Conservation (phyloP, 2,329 filamentous ascomycete genomes). For the Colletotrichum paranaense region DNA sequence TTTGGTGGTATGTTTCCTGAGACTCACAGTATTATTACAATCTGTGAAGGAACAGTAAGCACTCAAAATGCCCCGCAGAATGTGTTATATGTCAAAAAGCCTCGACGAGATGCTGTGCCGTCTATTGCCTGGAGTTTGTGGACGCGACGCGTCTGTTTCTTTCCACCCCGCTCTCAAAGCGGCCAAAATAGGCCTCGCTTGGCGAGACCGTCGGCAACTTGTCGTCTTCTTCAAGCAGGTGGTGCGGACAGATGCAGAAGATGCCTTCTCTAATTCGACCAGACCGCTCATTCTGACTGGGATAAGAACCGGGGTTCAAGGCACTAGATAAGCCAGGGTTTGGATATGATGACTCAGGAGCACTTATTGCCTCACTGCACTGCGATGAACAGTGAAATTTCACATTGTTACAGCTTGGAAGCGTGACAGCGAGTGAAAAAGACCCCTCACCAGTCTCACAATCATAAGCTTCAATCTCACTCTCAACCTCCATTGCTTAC, state of each 20-base stretch:
- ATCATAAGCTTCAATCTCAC: neutral
- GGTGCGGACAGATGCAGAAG: conserved; percentile 18
- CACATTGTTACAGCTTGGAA: neutral
- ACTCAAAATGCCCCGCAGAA: neutral
- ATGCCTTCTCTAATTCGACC: conserved; percentile 5
- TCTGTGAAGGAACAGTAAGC: neutral
- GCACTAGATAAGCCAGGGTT: neutral
- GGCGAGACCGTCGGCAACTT: neutral
- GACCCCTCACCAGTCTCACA: neutral
- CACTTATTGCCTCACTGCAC: neutral
- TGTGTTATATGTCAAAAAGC: neutral
- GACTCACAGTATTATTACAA: neutral
- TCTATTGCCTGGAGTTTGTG: neutral
- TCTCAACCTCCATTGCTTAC: neutral
- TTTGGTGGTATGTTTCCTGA: neutral
- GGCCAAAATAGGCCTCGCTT: neutral
- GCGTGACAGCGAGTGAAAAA: neutral
- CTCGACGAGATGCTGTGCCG: neutral
- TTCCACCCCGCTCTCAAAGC: conserved; percentile 7
- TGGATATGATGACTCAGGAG: neutral
- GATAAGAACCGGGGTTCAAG: neutral
- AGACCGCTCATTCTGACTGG: neutral
- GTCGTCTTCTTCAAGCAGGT: conserved; percentile 18
- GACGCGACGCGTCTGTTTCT: conserved; percentile 32
- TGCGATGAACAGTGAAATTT: conserved; percentile 4